A percentile compares a stretch with the other conserved stretches of the same genome.
Evolutionary conservation across 352 stramenopile species (phyloP).

Genomic region (Phytophthora fragariae): DNA sequence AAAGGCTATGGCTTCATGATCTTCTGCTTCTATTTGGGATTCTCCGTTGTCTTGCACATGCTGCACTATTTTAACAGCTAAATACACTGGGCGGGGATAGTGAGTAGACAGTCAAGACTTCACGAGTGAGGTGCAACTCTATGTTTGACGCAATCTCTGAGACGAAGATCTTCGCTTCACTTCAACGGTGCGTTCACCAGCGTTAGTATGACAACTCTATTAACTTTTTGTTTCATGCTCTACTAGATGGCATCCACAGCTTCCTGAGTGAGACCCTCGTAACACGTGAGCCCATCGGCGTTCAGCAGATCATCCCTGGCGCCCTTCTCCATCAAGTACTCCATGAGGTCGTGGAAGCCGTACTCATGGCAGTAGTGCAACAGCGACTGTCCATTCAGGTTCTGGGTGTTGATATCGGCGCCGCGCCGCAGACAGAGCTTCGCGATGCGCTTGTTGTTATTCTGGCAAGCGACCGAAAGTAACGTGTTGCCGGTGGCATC

Average conservation of each 20-base stretch:
- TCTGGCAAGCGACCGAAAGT: conserved; percentile 94
- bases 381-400: conserved; percentile 93
- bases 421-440: conserved; percentile 94
- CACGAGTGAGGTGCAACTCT: not conserved
- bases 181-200: conserved; percentile 14
- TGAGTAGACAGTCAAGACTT: not conserved
- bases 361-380: conserved; percentile 96
- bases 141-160: not conserved
- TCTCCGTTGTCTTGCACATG: conserved; percentile 75
- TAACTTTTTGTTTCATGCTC: conserved; percentile 5
- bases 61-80: conserved; percentile 87
- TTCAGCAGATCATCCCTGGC: conserved; percentile 93
- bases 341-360: conserved; percentile 93
- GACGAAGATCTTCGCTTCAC: not conserved
- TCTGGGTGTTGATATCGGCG: conserved; percentile 94
- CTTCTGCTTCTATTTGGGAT: conserved; percentile 85
- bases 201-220: conserved; percentile 12
- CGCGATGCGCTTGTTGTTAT: conserved; percentile 96
- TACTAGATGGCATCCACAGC: conserved; percentile 83
- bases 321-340: conserved; percentile 96
- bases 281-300: conserved; percentile 94
- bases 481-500: conserved; percentile 94
- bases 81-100: conserved; percentile 22
- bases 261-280: conserved; percentile 92
- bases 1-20: conserved; percentile 87